Conservation (phyloP, 371 early-diverging fungal species). For the Mucor plumbeus region DNA sequence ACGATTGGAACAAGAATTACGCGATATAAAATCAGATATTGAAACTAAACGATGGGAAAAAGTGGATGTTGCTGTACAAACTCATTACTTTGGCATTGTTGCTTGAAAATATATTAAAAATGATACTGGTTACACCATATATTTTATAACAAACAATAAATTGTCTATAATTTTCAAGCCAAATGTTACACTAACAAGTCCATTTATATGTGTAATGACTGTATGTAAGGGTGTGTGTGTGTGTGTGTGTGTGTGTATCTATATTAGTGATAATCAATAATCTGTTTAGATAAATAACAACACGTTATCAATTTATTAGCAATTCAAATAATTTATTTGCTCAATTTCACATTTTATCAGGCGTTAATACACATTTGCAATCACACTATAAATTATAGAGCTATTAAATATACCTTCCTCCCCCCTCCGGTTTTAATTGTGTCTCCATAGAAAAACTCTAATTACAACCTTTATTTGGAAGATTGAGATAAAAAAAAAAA, state of each 20-base stretch:
- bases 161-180: background rate
- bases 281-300: background rate
- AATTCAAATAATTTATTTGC: background rate
- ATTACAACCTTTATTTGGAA: conserved; percentile 1
- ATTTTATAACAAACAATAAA: background rate
- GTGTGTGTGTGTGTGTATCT: background rate
- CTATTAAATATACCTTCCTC: conserved; percentile 1
- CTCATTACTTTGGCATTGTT: conserved; percentile 24
- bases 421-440: background rate
- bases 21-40: conserved; percentile 52
- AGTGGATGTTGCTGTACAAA: conserved; percentile 47
- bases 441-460: background rate
- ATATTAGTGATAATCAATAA: background rate
- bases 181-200: background rate
- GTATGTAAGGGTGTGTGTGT: no score
- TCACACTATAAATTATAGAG: background rate
- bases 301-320: background rate
- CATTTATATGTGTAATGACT: background rate
- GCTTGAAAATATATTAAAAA: background rate
- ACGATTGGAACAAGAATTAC: conserved; percentile 43
- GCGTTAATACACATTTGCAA: background rate
- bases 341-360: background rate
- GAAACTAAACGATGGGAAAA: conserved; percentile 54
- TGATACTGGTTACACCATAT: background rate
- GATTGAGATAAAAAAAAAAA: conserved; percentile 1